Evolutionary conservation across 139 green algal species (phyloP).

Genomic region (Nannochloris sp.): DNA sequence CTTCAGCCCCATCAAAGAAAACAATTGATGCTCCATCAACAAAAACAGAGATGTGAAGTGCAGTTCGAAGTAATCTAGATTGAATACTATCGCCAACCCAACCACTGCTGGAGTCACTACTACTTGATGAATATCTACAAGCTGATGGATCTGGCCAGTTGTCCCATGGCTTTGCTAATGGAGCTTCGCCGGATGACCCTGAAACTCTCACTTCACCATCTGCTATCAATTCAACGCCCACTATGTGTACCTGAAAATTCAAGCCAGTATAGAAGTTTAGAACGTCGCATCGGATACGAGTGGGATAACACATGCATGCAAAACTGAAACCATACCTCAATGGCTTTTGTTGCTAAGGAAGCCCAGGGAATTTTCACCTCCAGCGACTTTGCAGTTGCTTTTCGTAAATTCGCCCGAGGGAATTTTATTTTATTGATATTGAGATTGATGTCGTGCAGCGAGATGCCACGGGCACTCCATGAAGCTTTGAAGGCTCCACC

Average conservation of each 20-base stretch:
- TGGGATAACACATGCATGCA: no score
- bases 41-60: neutral
- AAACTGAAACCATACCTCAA: no score
- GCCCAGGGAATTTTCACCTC: conserved; percentile 1
- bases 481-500: conserved; percentile 2
- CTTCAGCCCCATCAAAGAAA: no score
- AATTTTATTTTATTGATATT: conserved; percentile 1
- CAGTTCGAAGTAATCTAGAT: neutral
- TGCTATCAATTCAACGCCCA: no score
- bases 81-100: neutral
- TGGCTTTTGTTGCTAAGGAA: neutral
- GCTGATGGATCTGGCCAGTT: neutral
- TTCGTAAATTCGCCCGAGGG: neutral
- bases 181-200: neutral
- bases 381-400: neutral
- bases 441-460: conserved; percentile 2
- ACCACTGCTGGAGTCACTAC: neutral
- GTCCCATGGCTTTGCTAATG: conserved; percentile 1
- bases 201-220: no score
- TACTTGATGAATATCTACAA: neutral
- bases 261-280: no score
- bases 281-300: no score
- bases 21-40: neutral
- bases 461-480: neutral
- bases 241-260: no score